These are phyloP conservation scores for Backusella circina DNA, from an alignment of 192 early-diverging fungal genomes.

Conservation along the genomic window DNA sequence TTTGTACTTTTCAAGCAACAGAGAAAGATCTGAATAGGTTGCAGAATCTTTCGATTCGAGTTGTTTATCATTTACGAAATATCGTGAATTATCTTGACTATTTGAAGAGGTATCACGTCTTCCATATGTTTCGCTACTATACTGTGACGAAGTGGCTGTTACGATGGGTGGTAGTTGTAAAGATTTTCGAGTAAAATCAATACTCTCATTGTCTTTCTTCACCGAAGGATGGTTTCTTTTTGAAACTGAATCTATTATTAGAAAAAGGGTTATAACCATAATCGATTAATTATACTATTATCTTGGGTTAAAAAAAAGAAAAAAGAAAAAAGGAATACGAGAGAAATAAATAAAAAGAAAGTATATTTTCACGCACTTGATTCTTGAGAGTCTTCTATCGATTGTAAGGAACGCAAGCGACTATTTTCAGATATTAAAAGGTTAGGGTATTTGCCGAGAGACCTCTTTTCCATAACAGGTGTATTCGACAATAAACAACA, in stretches of 20 bases:
- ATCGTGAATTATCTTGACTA: background rate
- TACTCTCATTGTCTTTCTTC: background rate
- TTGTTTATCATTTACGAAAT: background rate
- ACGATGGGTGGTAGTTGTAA: background rate
- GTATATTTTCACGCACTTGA: background rate
- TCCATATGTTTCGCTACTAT: background rate
- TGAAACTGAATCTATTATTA: background rate
- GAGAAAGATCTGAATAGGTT: slow-evolving; percentile 33
- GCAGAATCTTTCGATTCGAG: background rate
- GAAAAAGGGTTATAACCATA: background rate
- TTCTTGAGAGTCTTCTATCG: background rate
- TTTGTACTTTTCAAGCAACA: slow-evolving; percentile 40
- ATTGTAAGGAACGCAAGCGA: background rate
- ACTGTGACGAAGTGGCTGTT: background rate
- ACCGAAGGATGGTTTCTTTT: background rate
- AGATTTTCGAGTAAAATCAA: background rate
- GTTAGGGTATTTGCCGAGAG: background rate
- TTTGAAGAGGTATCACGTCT: background rate
- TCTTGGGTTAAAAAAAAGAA: background rate
- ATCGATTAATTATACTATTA: too few species aligned
- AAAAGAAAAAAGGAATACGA: background rate
- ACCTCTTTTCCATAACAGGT: background rate
- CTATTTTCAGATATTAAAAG: background rate
- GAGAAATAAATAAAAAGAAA: background rate
- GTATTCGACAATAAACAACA: background rate